Percentiles rank a stretch among this genome's conserved stretches.
Evolutionary conservation across 2,329 filamentous ascomycete species (phyloP).

Genomic region (Tolypocladium tundrense): DNA sequence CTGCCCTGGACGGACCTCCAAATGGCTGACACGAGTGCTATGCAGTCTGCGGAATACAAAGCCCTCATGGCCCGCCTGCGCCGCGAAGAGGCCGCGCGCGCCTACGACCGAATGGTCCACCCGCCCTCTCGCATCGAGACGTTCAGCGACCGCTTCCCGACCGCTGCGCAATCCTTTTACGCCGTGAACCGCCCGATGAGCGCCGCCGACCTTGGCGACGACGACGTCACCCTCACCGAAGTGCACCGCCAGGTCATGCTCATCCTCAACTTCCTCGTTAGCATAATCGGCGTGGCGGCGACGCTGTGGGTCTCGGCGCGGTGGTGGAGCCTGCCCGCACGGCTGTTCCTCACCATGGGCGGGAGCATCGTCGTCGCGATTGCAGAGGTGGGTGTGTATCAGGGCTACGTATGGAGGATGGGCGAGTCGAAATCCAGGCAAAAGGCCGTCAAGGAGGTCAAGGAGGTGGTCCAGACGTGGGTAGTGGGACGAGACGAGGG

Average conservation of each 20-base stretch:
- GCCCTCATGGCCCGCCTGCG: slow-evolving; percentile 79
- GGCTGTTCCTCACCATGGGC: slow-evolving; percentile 61
- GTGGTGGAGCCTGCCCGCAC: slow-evolving; percentile 63
- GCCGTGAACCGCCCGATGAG: slow-evolving; percentile 39
- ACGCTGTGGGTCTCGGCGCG: slow-evolving; percentile 70
- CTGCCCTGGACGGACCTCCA: background rate
- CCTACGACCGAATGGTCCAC: slow-evolving; percentile 73
- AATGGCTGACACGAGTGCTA: slow-evolving; percentile 5
- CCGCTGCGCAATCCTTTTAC: slow-evolving; percentile 44
- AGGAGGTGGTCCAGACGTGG: slow-evolving; percentile 64
- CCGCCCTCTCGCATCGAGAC: slow-evolving; percentile 44
- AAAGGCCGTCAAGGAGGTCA: slow-evolving; percentile 50
- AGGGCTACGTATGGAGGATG: slow-evolving; percentile 63
- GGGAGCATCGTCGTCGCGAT: slow-evolving; percentile 61
- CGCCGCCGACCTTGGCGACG: slow-evolving; percentile 40
- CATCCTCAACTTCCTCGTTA: slow-evolving; percentile 83
- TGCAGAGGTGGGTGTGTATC: slow-evolving; percentile 70
- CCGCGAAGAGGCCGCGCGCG: slow-evolving; percentile 68
- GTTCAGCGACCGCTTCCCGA: slow-evolving; percentile 49
- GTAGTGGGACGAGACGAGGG: slow-evolving; percentile 37
- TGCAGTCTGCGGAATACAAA: slow-evolving; percentile 69
- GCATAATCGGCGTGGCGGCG: slow-evolving; percentile 67
- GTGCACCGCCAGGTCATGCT: slow-evolving; percentile 73
- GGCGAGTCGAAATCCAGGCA: slow-evolving; percentile 57
- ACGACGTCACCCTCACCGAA: slow-evolving; percentile 60